Evolutionary conservation across 352 stramenopile genomes (phyloP).

Genomic region (Phytophthora hybrid): DNA sequence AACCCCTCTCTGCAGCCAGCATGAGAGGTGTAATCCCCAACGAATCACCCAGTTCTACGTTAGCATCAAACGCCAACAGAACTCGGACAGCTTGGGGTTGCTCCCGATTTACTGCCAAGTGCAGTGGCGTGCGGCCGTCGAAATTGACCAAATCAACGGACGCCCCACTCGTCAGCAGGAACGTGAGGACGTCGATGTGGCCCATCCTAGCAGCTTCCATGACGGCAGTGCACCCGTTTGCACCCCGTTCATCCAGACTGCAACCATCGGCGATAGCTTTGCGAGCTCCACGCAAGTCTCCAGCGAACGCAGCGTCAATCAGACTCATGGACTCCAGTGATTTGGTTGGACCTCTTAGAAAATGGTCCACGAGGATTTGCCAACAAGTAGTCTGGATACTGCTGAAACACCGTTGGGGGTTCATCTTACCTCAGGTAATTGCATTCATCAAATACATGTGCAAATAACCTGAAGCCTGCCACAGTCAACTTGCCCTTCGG

Average conservation of each 20-base stretch:
- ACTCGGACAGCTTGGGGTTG: not conserved
- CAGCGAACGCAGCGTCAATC: conserved; percentile 14
- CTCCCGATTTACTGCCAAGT: conserved; percentile 8
- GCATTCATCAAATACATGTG: no score
- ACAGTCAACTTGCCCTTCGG: not conserved
- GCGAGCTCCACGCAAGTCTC: conserved; percentile 8
- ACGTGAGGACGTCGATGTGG: conserved; percentile 10
- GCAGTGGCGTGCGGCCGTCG: conserved; percentile 15
- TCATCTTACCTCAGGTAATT: no score
- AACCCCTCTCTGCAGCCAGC: not conserved
- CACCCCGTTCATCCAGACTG: not conserved
- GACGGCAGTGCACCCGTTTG: conserved; percentile 7
- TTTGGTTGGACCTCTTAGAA: not conserved
- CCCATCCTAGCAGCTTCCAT: conserved; percentile 10
- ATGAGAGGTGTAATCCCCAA: conserved; percentile 15
- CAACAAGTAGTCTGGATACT: no score
- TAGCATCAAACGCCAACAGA: conserved; percentile 15
- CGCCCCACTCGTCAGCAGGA: conserved; percentile 7
- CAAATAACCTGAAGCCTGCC: no score
- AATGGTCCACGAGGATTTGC: not conserved
- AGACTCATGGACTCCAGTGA: conserved; percentile 1
- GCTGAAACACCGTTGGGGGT: no score
- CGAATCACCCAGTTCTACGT: not conserved
- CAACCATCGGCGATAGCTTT: not conserved
- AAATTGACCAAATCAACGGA: not conserved